Percentiles rank a stretch among this genome's conserved stretches.
phyloP scores from a whole-genome alignment of 1,284 basidiomycete genomes.

The Sanghuangporus sanghuang region DNA sequence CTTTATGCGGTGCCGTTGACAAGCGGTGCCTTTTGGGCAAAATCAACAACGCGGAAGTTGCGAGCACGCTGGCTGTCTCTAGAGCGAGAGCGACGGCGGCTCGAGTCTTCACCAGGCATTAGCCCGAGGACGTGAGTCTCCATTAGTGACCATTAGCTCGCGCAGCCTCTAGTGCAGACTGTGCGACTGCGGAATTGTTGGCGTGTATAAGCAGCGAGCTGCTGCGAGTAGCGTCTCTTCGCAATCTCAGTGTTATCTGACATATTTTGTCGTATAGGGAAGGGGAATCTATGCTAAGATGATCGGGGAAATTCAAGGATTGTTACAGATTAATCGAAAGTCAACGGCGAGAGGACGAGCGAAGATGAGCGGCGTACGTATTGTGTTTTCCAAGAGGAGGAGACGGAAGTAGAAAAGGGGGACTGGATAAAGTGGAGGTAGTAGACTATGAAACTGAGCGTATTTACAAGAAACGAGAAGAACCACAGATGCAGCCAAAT shows the following conservation, averaged over 20 bases:
- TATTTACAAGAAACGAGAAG: too few species aligned
- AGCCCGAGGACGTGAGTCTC: not conserved
- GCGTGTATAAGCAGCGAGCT: conserved; percentile 54
- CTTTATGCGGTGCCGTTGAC: conserved; percentile 1
- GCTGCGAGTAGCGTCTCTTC: conserved; percentile 48
- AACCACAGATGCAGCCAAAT: not conserved
- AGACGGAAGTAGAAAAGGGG: not conserved
- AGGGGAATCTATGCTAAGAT: not conserved
- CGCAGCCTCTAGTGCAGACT: conserved; percentile 21
- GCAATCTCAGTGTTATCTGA: conserved; percentile 35
- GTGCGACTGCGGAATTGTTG: conserved; percentile 45
- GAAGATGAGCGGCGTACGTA: not conserved
- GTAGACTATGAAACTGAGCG: too few species aligned
- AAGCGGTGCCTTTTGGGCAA: conserved; percentile 2
- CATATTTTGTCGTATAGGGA: not conserved
- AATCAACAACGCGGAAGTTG: conserved; percentile 2
- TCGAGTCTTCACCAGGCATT: not conserved
- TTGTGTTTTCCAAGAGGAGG: too few species aligned
- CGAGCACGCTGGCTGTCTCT: not conserved
- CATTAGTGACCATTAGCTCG: not conserved
- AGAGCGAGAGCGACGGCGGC: not conserved
- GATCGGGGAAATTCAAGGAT: not conserved
- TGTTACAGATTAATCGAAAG: not conserved
- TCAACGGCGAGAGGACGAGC: not conserved
- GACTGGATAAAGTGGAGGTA: too few species aligned